Evolutionary conservation across 345 rosid species (phyloP).

Genomic region (Hypericum perforatum): DNA sequence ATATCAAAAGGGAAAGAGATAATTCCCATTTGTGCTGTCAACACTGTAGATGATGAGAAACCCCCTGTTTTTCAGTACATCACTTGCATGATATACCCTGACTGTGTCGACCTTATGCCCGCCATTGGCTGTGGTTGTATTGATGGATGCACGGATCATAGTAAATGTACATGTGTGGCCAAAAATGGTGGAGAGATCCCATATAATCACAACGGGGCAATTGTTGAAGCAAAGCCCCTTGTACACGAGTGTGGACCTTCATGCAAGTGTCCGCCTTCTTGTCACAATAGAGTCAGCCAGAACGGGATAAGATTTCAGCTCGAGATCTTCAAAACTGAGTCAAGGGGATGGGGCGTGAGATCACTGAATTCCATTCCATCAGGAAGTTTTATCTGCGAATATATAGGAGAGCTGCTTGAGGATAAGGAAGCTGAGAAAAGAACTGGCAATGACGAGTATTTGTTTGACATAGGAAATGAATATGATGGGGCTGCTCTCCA

Average conservation of each 20-base stretch:
- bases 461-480: slow-evolving; percentile 59
- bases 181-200: slow-evolving; percentile 76
- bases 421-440: slow-evolving; percentile 64
- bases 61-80: slow-evolving; percentile 60
- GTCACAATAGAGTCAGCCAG: slow-evolving; percentile 71
- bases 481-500: slow-evolving; percentile 32
- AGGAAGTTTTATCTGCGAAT: slow-evolving; percentile 84
- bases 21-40: slow-evolving; percentile 60
- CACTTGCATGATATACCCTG: slow-evolving; percentile 44
- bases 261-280: slow-evolving; percentile 69
- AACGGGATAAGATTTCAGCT: slow-evolving; percentile 61
- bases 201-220: slow-evolving; percentile 62
- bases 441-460: slow-evolving; percentile 65
- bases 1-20: slow-evolving; percentile 61
- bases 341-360: slow-evolving; percentile 93
- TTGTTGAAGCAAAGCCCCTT: slow-evolving; percentile 48
- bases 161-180: slow-evolving; percentile 42
- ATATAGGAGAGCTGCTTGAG: slow-evolving; percentile 68
- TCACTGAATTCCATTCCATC: slow-evolving; percentile 62
- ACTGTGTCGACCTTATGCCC: slow-evolving; percentile 36
- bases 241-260: slow-evolving; percentile 80
- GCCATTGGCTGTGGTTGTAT: slow-evolving; percentile 51
- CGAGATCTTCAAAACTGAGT: slow-evolving; percentile 71
- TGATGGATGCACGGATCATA: slow-evolving; percentile 38
- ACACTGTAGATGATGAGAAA: slow-evolving; percentile 54